phyloP scores from a whole-genome alignment of 805 yeast genomes.

The Yamadazyma scolyti region DNA sequence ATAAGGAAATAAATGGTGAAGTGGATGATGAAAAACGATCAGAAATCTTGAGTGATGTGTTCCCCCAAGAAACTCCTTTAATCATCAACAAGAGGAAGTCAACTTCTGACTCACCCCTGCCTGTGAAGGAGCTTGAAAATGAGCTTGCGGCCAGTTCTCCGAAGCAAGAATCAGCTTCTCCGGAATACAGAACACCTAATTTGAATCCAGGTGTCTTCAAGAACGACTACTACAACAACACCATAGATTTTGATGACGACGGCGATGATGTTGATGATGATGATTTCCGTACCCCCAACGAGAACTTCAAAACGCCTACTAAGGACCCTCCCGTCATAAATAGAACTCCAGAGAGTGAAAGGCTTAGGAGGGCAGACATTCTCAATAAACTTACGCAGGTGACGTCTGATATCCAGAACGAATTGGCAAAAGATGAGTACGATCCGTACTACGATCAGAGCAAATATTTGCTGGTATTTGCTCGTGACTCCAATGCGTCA shows the following conservation, averaged over 20 bases:
- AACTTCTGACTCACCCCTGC: conserved; percentile 4
- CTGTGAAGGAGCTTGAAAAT: conserved; percentile 5
- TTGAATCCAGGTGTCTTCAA: no score
- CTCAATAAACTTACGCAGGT: conserved; percentile 36
- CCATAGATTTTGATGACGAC: background rate
- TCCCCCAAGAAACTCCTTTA: conserved; percentile 31
- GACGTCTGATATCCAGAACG: conserved; percentile 35
- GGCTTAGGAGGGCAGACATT: conserved; percentile 32
- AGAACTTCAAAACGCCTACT: conserved; percentile 5
- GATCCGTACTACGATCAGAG: conserved; percentile 9
- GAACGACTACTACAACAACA: background rate
- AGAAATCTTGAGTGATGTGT: conserved; percentile 41
- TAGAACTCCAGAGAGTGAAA: conserved; percentile 12
- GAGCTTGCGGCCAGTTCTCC: background rate
- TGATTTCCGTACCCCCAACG: conserved; percentile 1
- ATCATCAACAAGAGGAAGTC: conserved; percentile 23
- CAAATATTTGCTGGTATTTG: conserved; percentile 2
- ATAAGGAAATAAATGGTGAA: conserved; percentile 9
- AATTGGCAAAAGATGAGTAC: conserved; percentile 16
- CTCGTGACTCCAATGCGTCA: no score
- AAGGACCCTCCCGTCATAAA: background rate
- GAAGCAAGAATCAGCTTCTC: no score
- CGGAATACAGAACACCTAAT: no score
- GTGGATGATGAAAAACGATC: conserved; percentile 30
- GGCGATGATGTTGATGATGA: conserved; percentile 8